Percentiles rank a stretch among this genome's conserved stretches.
Conservation (phyloP, 768 basidiomycete species). For the Scleroderma bovista region DNA sequence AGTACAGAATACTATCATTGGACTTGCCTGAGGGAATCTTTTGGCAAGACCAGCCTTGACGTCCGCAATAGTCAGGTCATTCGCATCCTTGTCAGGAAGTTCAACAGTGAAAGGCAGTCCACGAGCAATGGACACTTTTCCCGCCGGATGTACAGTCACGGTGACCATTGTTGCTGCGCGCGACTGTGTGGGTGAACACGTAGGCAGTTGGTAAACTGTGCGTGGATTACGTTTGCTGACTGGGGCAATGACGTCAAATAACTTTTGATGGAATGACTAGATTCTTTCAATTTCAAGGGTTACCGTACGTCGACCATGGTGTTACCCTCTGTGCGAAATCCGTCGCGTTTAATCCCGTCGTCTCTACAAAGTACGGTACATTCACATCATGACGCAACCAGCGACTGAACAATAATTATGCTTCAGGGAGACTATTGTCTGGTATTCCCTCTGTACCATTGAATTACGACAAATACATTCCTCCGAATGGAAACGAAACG, state of each 20-base stretch:
- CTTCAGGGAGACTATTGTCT: conserved; percentile 18
- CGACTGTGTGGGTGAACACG: no score
- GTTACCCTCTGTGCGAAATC: not conserved
- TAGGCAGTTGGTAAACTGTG: no score
- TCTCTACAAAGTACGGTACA: not conserved
- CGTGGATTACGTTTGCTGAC: no score
- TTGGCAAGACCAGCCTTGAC: conserved; percentile 61
- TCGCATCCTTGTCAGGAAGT: conserved; percentile 36
- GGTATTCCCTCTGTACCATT: conserved; percentile 22
- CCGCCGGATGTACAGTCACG: conserved; percentile 48
- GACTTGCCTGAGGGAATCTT: conserved; percentile 46
- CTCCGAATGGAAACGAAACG: conserved; percentile 21
- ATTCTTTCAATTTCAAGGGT: no score
- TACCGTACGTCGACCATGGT: not conserved
- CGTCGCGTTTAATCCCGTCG: not conserved
- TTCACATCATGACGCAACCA: not conserved
- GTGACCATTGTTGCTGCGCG: conserved; percentile 36
- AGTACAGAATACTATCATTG: not conserved
- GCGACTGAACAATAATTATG: not conserved
- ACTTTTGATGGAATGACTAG: no score
- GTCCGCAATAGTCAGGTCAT: conserved; percentile 56
- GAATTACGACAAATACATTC: conserved; percentile 28
- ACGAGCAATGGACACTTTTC: conserved; percentile 40
- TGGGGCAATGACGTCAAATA: no score
- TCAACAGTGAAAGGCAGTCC: conserved; percentile 49